Percentiles rank a stretch among this genome's conserved stretches.
Conservation (phyloP, 169 alveolate species). For the Plasmodium vivax region DNA sequence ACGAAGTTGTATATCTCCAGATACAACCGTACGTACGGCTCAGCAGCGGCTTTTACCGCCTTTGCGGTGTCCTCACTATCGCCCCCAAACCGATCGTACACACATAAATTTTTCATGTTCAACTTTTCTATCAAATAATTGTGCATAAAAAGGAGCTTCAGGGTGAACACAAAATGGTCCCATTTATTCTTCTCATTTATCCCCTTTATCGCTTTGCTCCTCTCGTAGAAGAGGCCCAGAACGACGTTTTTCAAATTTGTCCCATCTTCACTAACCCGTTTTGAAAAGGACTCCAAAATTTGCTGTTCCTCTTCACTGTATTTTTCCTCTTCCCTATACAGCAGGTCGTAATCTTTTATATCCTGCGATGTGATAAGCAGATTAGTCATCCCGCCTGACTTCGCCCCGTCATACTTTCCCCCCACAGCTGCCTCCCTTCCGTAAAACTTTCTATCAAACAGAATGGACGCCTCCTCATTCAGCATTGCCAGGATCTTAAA, state of each 20-base stretch:
- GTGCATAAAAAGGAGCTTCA: slow-evolving; percentile 63
- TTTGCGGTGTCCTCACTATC: background rate
- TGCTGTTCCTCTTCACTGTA: slow-evolving; percentile 8
- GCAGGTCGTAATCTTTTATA: slow-evolving; percentile 36
- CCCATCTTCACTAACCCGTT: background rate
- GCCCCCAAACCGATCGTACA: background rate
- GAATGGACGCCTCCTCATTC: slow-evolving; percentile 27
- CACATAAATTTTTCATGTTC: slow-evolving; percentile 60
- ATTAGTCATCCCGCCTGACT: background rate
- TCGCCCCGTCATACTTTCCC: background rate
- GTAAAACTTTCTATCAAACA: slow-evolving; percentile 24
- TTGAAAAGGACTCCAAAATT: slow-evolving; percentile 5
- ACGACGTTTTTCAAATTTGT: slow-evolving; percentile 35
- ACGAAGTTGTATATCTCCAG: slow-evolving; percentile 34
- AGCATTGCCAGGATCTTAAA: slow-evolving; percentile 12
- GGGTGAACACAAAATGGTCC: slow-evolving; percentile 1
- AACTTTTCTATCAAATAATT: slow-evolving; percentile 70
- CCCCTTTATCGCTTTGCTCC: background rate
- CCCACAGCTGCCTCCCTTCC: background rate
- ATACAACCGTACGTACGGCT: slow-evolving; percentile 3
- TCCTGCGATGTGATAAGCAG: background rate
- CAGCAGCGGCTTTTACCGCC: background rate
- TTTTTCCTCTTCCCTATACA: slow-evolving; percentile 38
- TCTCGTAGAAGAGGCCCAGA: slow-evolving; percentile 18
- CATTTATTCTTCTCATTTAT: background rate